Conservation (phyloP, 2,329 filamentous ascomycete genomes). For the Aspergillus unguis region DNA sequence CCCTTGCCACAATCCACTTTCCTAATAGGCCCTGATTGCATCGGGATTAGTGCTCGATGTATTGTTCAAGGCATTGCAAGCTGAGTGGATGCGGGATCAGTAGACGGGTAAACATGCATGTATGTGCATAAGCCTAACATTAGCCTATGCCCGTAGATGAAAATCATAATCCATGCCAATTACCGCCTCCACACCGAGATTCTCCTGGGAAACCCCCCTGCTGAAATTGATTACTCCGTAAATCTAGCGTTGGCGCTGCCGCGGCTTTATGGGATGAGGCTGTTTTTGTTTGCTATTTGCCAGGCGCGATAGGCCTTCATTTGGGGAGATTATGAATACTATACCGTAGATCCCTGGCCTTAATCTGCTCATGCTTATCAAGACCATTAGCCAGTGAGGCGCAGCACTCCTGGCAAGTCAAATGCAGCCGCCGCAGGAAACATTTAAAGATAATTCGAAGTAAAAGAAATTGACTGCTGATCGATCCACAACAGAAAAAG, state of each 20-base stretch:
- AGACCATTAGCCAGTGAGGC: not conserved
- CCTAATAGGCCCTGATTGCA: not conserved
- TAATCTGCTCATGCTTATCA: not conserved
- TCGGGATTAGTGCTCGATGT: not conserved
- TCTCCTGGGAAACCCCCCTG: too few relatives aligned
- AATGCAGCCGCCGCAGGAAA: not conserved
- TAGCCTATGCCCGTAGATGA: too few relatives aligned
- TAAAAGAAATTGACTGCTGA: not conserved
- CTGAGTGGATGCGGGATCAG: not conserved
- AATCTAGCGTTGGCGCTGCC: too few relatives aligned
- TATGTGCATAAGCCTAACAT: not conserved
- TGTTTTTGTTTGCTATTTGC: not conserved
- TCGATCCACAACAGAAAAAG: slow-evolving; percentile 2
- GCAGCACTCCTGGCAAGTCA: not conserved
- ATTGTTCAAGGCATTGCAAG: too few relatives aligned
- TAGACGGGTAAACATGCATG: slow-evolving; percentile 2
- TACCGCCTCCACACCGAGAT: not conserved
- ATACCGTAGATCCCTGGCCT: not conserved
- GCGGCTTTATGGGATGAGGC: not conserved
- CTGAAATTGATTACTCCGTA: too few relatives aligned
- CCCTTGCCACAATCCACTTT: not conserved
- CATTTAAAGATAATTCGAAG: not conserved
- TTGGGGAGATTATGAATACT: not conserved
- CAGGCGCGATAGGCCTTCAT: not conserved
- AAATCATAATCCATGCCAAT: too few relatives aligned